Base-by-base conservation (phyloP, 2,329 filamentous ascomycete genomes). In the Fusarium coicis region DNA sequence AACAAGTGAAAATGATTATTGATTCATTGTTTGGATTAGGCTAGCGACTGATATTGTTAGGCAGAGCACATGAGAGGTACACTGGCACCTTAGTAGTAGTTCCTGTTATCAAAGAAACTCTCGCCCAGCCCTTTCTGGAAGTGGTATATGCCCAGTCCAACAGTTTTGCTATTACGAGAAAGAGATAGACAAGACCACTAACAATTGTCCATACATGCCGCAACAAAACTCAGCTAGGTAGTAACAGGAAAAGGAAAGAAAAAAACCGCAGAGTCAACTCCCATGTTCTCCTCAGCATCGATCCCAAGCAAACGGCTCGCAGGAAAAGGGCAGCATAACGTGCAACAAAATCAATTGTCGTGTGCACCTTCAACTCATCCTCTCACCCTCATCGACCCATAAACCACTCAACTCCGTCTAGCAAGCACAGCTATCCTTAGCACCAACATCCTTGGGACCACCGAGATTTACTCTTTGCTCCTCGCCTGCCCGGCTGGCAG, bases 381-480 rank as follows among this genome's bases (percentile, higher is more conserved):
- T 47, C 54, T 69, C 55, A 43, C 47, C 72, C 62, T 65, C 55
- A 49, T 36, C 69, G 57, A 63, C 55, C 52, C 21, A 19, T 47
- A 50, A 37, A 46, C 57, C 53, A 50, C 32, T 40, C 30, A 36
- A 36, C 39, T 50, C 66, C 37, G 47, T 63, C 73, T 80, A 98
- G 85, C 96, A 98, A 79, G 95, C 95, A 83, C 96, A 98, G 49
- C 93, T 92, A 79, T 97, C 95, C 86, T 97, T 97, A 54, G 93
- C 90, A n/a, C 90, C 91, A 74, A 89, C 89, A 72, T 94, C 91
- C 77, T 90, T 88, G 53, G 92, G 89, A 57, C 92, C 93, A 55
- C 91, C 92, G 77, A 98, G 85, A 82, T 96, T 97, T 72, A 98
- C 95, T 76, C 95, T 89, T 78, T 93, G 87, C 83, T 95, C 89